Conservation (phyloP, 2,329 filamentous ascomycete species). For the Colletotrichum siamense region DNA sequence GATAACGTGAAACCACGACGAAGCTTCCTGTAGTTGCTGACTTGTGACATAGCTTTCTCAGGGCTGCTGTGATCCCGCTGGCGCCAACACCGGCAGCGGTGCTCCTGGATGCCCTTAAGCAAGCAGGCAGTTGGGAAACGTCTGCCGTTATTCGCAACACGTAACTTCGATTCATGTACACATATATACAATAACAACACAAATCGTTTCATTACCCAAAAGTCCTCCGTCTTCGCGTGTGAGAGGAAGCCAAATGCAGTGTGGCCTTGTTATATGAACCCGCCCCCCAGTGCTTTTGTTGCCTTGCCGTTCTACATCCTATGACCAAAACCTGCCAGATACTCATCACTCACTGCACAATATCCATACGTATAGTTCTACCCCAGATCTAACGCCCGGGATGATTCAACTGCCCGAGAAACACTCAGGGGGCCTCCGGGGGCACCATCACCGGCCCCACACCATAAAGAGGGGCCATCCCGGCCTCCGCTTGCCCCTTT, state of each 20-base stretch:
- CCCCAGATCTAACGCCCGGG: neutral
- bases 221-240: neutral
- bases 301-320: neutral
- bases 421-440: neutral
- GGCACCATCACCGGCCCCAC: neutral
- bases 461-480: neutral
- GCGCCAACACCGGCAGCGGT: neutral
- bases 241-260: neutral
- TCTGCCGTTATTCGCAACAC: neutral
- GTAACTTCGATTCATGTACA: fast-evolving
- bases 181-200: fast-evolving
- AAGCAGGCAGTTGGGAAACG: neutral
- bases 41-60: neutral
- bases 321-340: neutral
- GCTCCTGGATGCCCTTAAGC: neutral
- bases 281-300: neutral
- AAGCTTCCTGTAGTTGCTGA: neutral
- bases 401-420: neutral
- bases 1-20: neutral
- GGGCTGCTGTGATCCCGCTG: neutral
- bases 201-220: neutral
- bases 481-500: neutral
- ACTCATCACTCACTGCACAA: no score
- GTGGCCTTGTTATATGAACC: neutral
- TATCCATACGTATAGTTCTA: fast-evolving